These are phyloP conservation scores for Phytophthora vignae DNA, from an alignment of 352 stramenopile genomes.

Conservation along the genomic window DNA sequence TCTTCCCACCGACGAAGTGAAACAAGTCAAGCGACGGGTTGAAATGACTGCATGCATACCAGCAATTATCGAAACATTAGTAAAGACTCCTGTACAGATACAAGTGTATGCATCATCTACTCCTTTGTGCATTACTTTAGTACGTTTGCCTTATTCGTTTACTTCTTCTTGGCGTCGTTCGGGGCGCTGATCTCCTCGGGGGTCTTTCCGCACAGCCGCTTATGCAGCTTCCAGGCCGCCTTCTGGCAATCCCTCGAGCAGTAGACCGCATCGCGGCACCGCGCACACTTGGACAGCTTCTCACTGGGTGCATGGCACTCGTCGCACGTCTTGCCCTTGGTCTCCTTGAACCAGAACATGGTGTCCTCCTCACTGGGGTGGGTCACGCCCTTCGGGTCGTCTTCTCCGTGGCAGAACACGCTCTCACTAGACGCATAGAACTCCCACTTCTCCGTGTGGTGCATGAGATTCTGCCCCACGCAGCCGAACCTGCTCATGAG, in stretches of 20 bases:
- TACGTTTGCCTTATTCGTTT: conserved; percentile 4
- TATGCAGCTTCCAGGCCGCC: conserved; percentile 80
- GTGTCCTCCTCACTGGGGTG: conserved; percentile 65
- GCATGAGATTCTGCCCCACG: conserved; percentile 82
- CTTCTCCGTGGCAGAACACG: conserved; percentile 47
- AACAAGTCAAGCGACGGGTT: too few species aligned
- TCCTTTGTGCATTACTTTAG: conserved; percentile 13
- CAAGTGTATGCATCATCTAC: conserved; percentile 2
- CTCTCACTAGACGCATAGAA: conserved; percentile 62
- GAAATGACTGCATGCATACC: too few species aligned
- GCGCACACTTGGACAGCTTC: conserved; percentile 72
- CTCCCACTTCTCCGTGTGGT: conserved; percentile 87
- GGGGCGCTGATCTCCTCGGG: conserved; percentile 52
- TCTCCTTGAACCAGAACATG: conserved; percentile 69
- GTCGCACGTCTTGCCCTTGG: conserved; percentile 73
- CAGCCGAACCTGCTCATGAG: conserved; percentile 82
- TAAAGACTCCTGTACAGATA: neutral
- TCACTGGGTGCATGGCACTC: conserved; percentile 58
- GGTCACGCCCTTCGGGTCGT: conserved; percentile 50
- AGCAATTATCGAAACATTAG: too few species aligned
- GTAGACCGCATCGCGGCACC: conserved; percentile 75
- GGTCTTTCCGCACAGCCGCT: conserved; percentile 72
- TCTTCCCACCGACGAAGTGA: neutral
- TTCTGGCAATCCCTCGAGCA: conserved; percentile 88
- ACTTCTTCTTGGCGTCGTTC: conserved; percentile 25